Evolutionary conservation across 2,329 filamentous ascomycete species (phyloP).

Genomic region (Calonectria honghensis): DNA sequence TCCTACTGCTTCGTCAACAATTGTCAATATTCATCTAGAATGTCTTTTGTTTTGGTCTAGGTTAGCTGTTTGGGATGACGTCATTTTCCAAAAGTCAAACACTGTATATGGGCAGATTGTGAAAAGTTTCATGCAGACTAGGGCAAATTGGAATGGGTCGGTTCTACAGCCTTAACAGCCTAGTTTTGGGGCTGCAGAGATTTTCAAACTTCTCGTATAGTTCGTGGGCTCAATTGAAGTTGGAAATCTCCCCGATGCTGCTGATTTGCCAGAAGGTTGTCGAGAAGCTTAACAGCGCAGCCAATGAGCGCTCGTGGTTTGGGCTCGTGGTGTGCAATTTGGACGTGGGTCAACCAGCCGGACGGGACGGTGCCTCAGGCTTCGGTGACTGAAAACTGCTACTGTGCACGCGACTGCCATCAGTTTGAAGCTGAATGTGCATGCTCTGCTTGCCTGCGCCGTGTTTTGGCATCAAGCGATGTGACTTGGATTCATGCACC

Average conservation of each 20-base stretch:
- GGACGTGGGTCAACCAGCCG: neutral
- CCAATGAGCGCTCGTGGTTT: neutral
- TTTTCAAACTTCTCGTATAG: slow-evolving; percentile 13
- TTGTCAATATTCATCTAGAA: neutral
- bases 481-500: neutral
- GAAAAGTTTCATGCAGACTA: neutral
- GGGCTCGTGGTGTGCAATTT: slow-evolving; percentile 17
- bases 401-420: neutral
- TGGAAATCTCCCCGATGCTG: neutral
- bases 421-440: neutral
- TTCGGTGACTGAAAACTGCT: neutral
- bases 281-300: slow-evolving; percentile 15
- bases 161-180: neutral
- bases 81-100: neutral
- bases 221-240: neutral
- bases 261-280: neutral
- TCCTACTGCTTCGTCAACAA: neutral
- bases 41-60: neutral
- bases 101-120: neutral
- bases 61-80: neutral
- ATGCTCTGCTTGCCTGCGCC: neutral
- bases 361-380: slow-evolving; percentile 1
- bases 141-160: slow-evolving; percentile 5
- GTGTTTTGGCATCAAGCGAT: neutral
- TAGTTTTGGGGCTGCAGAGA: slow-evolving; percentile 1